Conservation (phyloP, 176 grass and related monocot genomes). For the Bolboschoenus planiculmis region DNA sequence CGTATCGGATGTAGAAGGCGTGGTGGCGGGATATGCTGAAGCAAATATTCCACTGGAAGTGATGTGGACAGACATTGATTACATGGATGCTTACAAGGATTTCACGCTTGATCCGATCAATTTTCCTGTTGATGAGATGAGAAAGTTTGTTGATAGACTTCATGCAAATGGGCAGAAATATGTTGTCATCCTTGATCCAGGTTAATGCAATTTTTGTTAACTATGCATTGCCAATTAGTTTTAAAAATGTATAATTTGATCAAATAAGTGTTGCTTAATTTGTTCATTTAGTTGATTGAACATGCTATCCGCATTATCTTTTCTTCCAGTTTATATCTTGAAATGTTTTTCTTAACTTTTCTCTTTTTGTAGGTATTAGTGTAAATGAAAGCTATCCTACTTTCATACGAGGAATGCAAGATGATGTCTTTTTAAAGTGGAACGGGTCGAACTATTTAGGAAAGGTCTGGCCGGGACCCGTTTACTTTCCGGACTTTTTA, state of each 20-base stretch:
- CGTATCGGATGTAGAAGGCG: slow-evolving; percentile 48
- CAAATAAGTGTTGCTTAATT: not conserved
- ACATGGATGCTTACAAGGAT: slow-evolving; percentile 86
- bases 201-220: slow-evolving; percentile 19
- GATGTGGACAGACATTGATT: slow-evolving; percentile 97
- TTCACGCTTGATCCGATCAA: slow-evolving; percentile 73
- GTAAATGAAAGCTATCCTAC: slow-evolving; percentile 47
- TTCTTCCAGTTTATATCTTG: not conserved
- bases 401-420: slow-evolving; percentile 39
- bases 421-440: slow-evolving; percentile 62
- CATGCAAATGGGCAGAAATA: slow-evolving; percentile 79
- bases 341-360: not conserved
- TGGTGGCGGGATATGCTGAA: slow-evolving; percentile 63
- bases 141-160: slow-evolving; percentile 45
- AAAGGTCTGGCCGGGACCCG: slow-evolving; percentile 65
- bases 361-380: slow-evolving; percentile 45
- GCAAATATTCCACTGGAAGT: slow-evolving; percentile 78
- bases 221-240: not conserved
- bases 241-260: no score
- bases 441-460: slow-evolving; percentile 62
- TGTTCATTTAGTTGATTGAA: not conserved
- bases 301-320: not conserved
- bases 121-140: slow-evolving; percentile 45
- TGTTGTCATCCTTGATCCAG: slow-evolving; percentile 74
- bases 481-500: slow-evolving; percentile 79